A percentile compares a stretch with the other conserved stretches of the same genome.
Conservation (phyloP, 352 stramenopile species). For the Phytophthora sp. region DNA sequence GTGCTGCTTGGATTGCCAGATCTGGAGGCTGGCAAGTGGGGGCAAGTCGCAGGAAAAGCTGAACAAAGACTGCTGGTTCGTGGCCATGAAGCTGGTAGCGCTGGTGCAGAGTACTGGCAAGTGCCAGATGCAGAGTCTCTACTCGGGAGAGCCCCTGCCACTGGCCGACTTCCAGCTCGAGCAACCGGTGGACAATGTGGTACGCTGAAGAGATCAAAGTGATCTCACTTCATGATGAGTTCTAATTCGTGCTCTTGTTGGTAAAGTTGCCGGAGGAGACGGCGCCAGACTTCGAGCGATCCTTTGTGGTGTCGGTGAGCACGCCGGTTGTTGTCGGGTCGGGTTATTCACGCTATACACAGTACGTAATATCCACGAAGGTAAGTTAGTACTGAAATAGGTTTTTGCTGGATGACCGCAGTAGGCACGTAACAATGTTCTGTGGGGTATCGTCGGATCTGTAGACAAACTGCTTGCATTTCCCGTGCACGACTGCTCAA, state of each 20-base stretch:
- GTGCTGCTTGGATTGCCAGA: no score
- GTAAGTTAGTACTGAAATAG: constrained; percentile 27
- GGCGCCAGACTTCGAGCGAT: constrained; percentile 50
- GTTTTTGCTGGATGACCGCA: neutral
- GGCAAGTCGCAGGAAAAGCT: constrained; percentile 88
- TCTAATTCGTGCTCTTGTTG: no score
- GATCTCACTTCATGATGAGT: no score
- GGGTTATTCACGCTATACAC: constrained; percentile 86
- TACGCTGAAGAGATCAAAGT: constrained; percentile 31
- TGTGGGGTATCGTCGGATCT: neutral
- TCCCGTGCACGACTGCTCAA: constrained; percentile 72
- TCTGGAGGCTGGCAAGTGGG: constrained; percentile 88
- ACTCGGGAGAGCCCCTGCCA: constrained; percentile 70
- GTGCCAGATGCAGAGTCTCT: constrained; percentile 85
- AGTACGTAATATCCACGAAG: constrained; percentile 89
- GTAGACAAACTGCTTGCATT: constrained; percentile 71
- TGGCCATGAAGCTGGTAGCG: constrained; percentile 91
- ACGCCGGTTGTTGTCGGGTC: constrained; percentile 81
- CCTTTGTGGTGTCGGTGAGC: constrained; percentile 78
- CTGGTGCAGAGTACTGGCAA: constrained; percentile 85
- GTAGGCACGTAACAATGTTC: no score
- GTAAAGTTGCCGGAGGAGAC: constrained; percentile 70
- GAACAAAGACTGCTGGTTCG: constrained; percentile 90
- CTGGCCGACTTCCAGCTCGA: constrained; percentile 86
- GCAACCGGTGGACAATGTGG: constrained; percentile 79